Conservation (phyloP, 139 green algal species). For the Micromonas commoda region DNA sequence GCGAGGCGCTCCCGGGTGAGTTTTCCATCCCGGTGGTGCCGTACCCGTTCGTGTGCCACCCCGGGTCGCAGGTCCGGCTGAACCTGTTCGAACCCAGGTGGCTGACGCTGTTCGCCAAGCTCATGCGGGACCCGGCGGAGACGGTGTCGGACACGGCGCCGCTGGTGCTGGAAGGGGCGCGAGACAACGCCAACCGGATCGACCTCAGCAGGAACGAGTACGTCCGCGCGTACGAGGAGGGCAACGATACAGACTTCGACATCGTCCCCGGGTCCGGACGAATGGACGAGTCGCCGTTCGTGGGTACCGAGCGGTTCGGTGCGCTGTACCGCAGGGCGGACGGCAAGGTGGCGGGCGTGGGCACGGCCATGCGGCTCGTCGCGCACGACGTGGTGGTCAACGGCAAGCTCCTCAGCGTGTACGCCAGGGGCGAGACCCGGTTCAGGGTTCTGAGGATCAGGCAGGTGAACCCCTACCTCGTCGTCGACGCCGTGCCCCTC, state of each 20-base stretch:
- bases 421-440: background rate
- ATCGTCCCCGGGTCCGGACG: constrained; percentile 14
- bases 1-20: background rate
- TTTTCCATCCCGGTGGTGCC: constrained; percentile 9
- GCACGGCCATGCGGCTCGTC: background rate
- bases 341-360: background rate
- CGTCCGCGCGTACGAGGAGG: background rate
- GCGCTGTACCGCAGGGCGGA: constrained; percentile 15
- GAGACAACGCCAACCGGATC: background rate
- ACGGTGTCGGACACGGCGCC: too few relatives aligned
- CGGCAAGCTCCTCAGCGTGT: background rate
- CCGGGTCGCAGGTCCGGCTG: background rate
- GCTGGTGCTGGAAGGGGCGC: background rate
- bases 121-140: background rate
- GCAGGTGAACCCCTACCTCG: constrained; percentile 14
- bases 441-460: constrained; percentile 5
- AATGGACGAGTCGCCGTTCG: background rate
- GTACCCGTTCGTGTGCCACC: background rate
- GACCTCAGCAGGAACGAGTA: background rate
- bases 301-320: background rate
- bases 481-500: constrained; percentile 18
- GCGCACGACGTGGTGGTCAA: constrained; percentile 20
- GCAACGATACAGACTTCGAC: background rate
- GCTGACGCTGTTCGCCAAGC: constrained; percentile 21
- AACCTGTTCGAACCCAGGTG: constrained; percentile 23